Evolutionary conservation across 1,284 basidiomycete genomes (phyloP).

Genomic region (Trichosporon sp.): DNA sequence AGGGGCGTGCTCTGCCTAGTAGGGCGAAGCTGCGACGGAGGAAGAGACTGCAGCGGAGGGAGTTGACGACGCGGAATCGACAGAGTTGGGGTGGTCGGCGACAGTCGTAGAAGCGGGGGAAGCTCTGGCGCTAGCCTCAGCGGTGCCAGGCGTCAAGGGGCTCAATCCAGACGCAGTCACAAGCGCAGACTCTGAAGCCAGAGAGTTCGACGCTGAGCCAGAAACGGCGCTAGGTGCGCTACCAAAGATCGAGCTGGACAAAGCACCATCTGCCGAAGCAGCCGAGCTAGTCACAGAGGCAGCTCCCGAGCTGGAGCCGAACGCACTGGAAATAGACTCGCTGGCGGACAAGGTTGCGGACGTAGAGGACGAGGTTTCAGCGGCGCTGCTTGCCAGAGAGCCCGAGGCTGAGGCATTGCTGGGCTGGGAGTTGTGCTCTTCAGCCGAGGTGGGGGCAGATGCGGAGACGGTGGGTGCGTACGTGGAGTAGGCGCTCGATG

Average conservation of each 20-base stretch:
- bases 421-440: neutral
- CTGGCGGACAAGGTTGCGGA: neutral
- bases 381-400: neutral
- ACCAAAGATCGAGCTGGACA: no score
- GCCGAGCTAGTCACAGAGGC: neutral
- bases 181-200: neutral
- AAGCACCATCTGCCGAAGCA: no score
- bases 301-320: no score
- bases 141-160: neutral
- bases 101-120: neutral
- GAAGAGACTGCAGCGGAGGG: neutral
- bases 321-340: neutral
- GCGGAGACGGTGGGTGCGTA: neutral
- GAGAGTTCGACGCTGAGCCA: neutral
- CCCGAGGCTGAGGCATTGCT: neutral
- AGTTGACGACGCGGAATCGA: neutral
- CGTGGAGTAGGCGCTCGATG: neutral
- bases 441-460: neutral
- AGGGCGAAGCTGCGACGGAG: neutral
- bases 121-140: neutral
- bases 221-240: neutral
- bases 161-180: neutral
- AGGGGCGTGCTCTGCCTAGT: neutral
- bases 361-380: neutral
- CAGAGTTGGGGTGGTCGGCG: neutral